A percentile compares a stretch with the other conserved stretches of the same genome.
These are phyloP conservation scores for Tremella fuciformis DNA, from an alignment of 768 basidiomycete species.

Conservation along the genomic window DNA sequence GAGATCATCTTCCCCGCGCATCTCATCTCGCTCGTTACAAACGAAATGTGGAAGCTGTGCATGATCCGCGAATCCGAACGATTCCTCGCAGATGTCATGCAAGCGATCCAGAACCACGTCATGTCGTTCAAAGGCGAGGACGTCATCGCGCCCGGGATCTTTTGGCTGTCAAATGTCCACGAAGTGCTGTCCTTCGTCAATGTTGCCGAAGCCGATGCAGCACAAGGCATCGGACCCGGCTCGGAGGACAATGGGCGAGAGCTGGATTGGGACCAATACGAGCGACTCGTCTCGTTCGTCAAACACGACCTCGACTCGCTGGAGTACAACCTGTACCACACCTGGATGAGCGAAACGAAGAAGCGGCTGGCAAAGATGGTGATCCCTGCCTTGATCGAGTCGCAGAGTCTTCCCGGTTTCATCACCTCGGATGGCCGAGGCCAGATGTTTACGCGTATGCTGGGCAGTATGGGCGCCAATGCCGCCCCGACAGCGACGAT, in stretches of 20 bases:
- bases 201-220: constrained; percentile 97
- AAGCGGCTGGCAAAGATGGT: constrained; percentile 95
- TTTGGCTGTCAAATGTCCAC: constrained; percentile 99
- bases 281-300: constrained; percentile 92
- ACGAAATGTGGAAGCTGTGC: constrained; percentile 99
- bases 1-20: constrained; percentile 99
- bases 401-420: constrained; percentile 95
- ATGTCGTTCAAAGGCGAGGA: constrained; percentile 91
- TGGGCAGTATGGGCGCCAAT: constrained; percentile 70
- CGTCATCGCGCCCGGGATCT: constrained; percentile 91
- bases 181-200: constrained; percentile 99
- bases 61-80: constrained; percentile 94
- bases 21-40: constrained; percentile 94
- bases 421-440: constrained; percentile 92
- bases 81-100: constrained; percentile 98
- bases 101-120: constrained; percentile 91
- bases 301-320: constrained; percentile 97
- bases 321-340: constrained; percentile 99
- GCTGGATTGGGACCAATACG: constrained; percentile 96
- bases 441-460: constrained; percentile 85
- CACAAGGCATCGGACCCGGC: constrained; percentile 94
- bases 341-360: constrained; percentile 98
- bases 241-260: constrained; percentile 74
- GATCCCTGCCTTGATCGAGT: constrained; percentile 96
- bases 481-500: constrained; percentile 79